Evolutionary conservation across 202 grass and related monocot species (phyloP), one percentile per base, ranked within the genome.

Genomic region (Elaeis oleifera): DNA sequence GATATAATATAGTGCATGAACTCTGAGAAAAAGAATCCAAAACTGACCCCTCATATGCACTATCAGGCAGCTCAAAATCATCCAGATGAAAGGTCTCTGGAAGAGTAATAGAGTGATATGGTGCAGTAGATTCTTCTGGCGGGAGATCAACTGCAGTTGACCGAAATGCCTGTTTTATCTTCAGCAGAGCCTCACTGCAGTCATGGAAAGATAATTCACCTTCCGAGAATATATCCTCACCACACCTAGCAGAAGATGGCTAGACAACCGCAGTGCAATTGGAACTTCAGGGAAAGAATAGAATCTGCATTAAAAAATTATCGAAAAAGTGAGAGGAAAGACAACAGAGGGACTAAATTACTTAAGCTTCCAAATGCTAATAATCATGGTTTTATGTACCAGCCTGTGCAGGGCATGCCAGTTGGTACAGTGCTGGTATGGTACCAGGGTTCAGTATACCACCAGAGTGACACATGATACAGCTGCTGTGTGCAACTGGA

Each of bases 131-230:
- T 78, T 97, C 94, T 82, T 97, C 94, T 65, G 94, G 94, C 2
- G 94, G 94, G 48, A 97, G 84, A 78, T 97, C 94, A 71, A 97
- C 94, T 69, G 84, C 84, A 70, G 88, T 70, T 18, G 94, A 92
- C 65, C 94, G 86, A 71, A 97, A 97, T 48, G 94, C 94, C 80
- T 97, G 94, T 68, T 97, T 97, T 86, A 97, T 85, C 79, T 97
- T 97, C 31, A 97, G 80, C 74, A 97, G 79, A 53, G 94, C 94
- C 63, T 97, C 94, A 72, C 88, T 97, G 49, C 94, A 97, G 73
- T 97, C 94, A 70, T 97, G 94, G 69, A 97, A 97, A 97, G 78
- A 77, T 97, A 97, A 68, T 97, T 97, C 71, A 97, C 94, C 78
- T 97, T 97, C 67, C 88, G 76, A 49, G 94, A 97, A 79, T 97